phyloP scores from a whole-genome alignment of 2,329 filamentous ascomycete species.

The Lasiodiplodia sp. region DNA sequence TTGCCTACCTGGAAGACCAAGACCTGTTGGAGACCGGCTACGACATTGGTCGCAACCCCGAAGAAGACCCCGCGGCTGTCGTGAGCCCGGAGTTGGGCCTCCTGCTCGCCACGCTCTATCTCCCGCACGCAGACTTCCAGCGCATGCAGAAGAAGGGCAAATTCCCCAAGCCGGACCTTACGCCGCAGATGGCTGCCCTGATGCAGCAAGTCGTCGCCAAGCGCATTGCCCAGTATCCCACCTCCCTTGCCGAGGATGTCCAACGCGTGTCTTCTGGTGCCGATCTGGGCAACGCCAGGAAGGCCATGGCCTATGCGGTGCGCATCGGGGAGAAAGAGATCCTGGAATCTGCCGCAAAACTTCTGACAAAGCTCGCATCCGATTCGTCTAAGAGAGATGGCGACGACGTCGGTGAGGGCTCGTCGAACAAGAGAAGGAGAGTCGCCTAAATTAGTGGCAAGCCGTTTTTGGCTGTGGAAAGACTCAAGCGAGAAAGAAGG shows the following conservation, averaged over 20 bases:
- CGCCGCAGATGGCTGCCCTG: slow-evolving; percentile 47
- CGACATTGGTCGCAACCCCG: slow-evolving; percentile 54
- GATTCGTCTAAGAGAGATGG: slow-evolving; percentile 29
- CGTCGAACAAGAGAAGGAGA: slow-evolving; percentile 29
- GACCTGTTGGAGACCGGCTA: slow-evolving; percentile 76
- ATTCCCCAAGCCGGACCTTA: slow-evolving; percentile 53
- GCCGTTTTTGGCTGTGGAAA: not conserved
- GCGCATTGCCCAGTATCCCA: slow-evolving; percentile 59
- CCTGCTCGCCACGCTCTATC: slow-evolving; percentile 54
- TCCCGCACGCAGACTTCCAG: slow-evolving; percentile 50
- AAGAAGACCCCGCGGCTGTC: slow-evolving; percentile 40
- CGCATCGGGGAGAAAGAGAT: slow-evolving; percentile 76
- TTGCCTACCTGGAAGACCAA: slow-evolving; percentile 67
- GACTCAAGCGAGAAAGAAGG: slow-evolving; percentile 3
- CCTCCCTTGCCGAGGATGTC: slow-evolving; percentile 60
- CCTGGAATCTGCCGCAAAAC: slow-evolving; percentile 60
- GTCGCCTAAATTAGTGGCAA: slow-evolving; percentile 8
- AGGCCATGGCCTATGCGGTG: slow-evolving; percentile 70
- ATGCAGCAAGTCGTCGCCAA: slow-evolving; percentile 49
- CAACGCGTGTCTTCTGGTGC: slow-evolving; percentile 17
- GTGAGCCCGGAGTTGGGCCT: slow-evolving; percentile 52
- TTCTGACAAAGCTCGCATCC: slow-evolving; percentile 40
- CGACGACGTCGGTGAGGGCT: slow-evolving; percentile 4
- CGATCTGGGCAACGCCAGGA: slow-evolving; percentile 31
- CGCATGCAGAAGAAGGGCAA: slow-evolving; percentile 51